These are phyloP conservation scores for Pedinophyceae sp. DNA, from an alignment of 139 green algal species.

Conservation along the genomic window DNA sequence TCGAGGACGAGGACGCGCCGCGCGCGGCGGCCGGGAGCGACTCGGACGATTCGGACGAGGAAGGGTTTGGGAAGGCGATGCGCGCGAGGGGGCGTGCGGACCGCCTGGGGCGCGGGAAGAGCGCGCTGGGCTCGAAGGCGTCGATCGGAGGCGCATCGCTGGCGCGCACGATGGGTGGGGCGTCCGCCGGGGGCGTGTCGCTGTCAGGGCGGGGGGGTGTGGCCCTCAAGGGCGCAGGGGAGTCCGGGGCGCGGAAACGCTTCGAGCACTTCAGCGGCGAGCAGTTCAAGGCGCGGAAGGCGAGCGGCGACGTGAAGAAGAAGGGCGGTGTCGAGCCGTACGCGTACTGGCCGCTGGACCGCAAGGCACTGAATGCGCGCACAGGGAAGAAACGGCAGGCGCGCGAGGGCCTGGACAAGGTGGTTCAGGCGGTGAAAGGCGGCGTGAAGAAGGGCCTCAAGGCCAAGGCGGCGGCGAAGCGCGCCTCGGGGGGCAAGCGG, in stretches of 20 bases:
- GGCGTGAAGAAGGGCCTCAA: constrained; percentile 35
- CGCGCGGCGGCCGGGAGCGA: constrained; percentile 15
- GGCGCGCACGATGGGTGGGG: constrained; percentile 4
- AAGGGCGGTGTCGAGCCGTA: constrained; percentile 68
- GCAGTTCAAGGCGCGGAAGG: constrained; percentile 47
- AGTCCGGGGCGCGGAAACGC: constrained; percentile 2
- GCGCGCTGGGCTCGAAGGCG: constrained; percentile 6
- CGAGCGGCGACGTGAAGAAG: constrained; percentile 68
- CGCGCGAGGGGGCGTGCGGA: no score
- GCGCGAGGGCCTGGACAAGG: constrained; percentile 24
- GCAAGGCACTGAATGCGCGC: constrained; percentile 84
- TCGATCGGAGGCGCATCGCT: constrained; percentile 3
- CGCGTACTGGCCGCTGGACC: constrained; percentile 94
- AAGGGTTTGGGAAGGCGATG: no score
- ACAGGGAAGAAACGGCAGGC: constrained; percentile 42
- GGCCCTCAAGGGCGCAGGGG: not conserved
- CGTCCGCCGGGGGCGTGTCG: not conserved
- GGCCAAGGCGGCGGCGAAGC: constrained; percentile 19
- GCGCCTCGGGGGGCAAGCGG: no score
- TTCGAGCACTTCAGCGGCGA: constrained; percentile 35
- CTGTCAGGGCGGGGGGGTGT: constrained; percentile 4
- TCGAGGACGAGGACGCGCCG: constrained; percentile 36
- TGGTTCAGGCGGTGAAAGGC: constrained; percentile 30
- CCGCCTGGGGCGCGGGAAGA: no score
- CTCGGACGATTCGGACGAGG: constrained; percentile 48